These are phyloP conservation scores for Fraxinus americana DNA, from an alignment of 257 asterid species.

Conservation along the genomic window DNA sequence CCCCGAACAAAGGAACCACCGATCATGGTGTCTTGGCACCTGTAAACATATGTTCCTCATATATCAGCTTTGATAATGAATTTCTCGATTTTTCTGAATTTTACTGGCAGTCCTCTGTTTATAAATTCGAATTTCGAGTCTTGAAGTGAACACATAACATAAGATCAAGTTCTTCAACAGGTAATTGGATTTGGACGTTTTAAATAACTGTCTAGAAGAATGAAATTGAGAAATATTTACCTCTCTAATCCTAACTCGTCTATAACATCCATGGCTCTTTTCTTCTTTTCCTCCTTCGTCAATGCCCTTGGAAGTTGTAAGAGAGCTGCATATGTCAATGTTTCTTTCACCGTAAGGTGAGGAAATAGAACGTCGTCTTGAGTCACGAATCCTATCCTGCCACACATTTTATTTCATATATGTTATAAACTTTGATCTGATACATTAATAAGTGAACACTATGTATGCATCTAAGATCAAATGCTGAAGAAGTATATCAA, in stretches of 20 bases:
- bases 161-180: neutral
- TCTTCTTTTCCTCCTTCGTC: slow-evolving; percentile 71
- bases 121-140: no score
- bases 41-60: slow-evolving; percentile 27
- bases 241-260: slow-evolving; percentile 83
- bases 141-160: no score
- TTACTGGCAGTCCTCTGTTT: neutral
- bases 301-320: slow-evolving; percentile 68
- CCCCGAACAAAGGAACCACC: slow-evolving; percentile 98
- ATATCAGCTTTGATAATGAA: no score
- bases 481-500: neutral
- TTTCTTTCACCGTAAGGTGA: slow-evolving; percentile 91
- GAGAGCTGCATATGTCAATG: slow-evolving; percentile 79
- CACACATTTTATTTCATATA: slow-evolving; percentile 15
- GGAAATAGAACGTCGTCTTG: slow-evolving; percentile 97
- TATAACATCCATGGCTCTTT: slow-evolving; percentile 78
- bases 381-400: slow-evolving; percentile 98
- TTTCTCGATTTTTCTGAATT: neutral
- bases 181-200: neutral
- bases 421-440: neutral
- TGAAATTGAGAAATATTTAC: slow-evolving; percentile 34
- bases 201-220: neutral
- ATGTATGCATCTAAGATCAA: neutral
- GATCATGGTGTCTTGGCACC: slow-evolving; percentile 96
- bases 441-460: neutral